Percentiles rank a stretch among this genome's conserved stretches.
Evolutionary conservation across 2,329 filamentous ascomycete genomes (phyloP).

Genomic region (Diaporthe ampelina): DNA sequence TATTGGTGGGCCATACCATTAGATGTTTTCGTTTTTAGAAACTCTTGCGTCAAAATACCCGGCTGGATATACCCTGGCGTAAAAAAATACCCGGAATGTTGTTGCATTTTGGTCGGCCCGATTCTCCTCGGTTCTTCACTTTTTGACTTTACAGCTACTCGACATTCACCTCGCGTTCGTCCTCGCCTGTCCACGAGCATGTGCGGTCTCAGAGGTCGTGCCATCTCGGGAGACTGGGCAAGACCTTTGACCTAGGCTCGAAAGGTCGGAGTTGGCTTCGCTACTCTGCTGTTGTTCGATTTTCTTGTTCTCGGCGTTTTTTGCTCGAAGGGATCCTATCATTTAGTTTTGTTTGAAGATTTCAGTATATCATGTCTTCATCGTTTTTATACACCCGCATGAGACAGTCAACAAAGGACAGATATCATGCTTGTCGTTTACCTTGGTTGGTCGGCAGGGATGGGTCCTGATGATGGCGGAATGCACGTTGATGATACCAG

Average conservation of each 20-base stretch:
- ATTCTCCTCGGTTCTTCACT: slow-evolving; percentile 54
- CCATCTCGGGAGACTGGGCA: slow-evolving; percentile 1
- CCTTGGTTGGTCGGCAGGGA: slow-evolving; percentile 15
- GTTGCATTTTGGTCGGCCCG: slow-evolving; percentile 61
- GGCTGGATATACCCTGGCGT: slow-evolving; percentile 77
- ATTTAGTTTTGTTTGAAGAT: slow-evolving; percentile 36
- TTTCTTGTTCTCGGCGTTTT: slow-evolving; percentile 18
- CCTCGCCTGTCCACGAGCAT: neutral
- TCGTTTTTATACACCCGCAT: slow-evolving; percentile 35
- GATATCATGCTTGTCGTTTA: slow-evolving; percentile 32
- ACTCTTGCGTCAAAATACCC: slow-evolving; percentile 62
- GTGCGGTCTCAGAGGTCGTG: neutral
- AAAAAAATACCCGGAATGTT: slow-evolving; percentile 65
- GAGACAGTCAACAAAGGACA: slow-evolving; percentile 36
- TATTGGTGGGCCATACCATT: slow-evolving; percentile 87
- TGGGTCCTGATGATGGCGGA: slow-evolving; percentile 10
- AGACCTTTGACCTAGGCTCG: neutral
- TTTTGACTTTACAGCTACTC: slow-evolving; percentile 48
- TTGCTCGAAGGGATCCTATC: slow-evolving; percentile 5
- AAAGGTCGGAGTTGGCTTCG: slow-evolving; percentile 18
- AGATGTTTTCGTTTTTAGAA: slow-evolving; percentile 65
- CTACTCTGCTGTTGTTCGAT: slow-evolving; percentile 26
- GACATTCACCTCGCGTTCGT: slow-evolving; percentile 44
- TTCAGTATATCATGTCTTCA: slow-evolving; percentile 37
- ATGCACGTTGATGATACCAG: slow-evolving; percentile 39